Percentiles rank a stretch among this genome's conserved stretches.
phyloP scores from a whole-genome alignment of 331 rosid genomes.

The Ulmus americana region DNA sequence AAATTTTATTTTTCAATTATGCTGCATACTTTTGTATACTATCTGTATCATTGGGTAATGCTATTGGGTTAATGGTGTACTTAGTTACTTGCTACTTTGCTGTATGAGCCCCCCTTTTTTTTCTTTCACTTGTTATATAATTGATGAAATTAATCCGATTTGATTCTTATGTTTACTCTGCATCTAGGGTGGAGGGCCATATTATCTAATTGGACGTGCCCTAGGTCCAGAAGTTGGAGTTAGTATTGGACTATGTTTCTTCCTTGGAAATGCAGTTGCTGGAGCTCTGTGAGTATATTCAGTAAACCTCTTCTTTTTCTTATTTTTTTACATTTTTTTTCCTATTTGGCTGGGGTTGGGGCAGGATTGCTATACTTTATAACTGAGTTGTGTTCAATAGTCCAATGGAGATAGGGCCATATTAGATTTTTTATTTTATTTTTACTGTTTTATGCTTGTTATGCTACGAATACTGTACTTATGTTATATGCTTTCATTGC shows the following conservation, averaged over 20 bases:
- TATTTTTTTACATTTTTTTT: too few relatives aligned
- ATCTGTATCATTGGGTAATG: neutral
- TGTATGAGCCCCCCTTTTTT: neutral
- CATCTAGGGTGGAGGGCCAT: conserved; percentile 97
- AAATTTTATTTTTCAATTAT: neutral
- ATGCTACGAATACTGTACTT: neutral
- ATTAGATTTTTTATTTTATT: conserved; percentile 23
- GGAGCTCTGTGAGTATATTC: conserved; percentile 83
- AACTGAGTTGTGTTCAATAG: conserved; percentile 15
- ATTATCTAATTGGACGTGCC: conserved; percentile 98
- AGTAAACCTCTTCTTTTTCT: conserved; percentile 3
- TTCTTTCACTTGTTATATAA: neutral
- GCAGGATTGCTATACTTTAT: neutral
- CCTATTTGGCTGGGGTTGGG: too few relatives aligned
- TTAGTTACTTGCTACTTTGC: neutral
- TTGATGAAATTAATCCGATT: conserved; percentile 2
- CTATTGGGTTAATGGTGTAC: neutral
- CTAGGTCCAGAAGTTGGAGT: conserved; percentile 99
- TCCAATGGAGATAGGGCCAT: conserved; percentile 15
- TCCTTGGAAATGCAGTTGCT: conserved; percentile 98
- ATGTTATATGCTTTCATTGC: conserved; percentile 13
- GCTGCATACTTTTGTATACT: conserved; percentile 2
- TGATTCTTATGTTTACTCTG: conserved; percentile 14
- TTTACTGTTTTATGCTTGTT: neutral
- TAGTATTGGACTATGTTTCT: conserved; percentile 97